Conservation (phyloP, 305 asterid genomes). For the Rubia tinctorum region DNA sequence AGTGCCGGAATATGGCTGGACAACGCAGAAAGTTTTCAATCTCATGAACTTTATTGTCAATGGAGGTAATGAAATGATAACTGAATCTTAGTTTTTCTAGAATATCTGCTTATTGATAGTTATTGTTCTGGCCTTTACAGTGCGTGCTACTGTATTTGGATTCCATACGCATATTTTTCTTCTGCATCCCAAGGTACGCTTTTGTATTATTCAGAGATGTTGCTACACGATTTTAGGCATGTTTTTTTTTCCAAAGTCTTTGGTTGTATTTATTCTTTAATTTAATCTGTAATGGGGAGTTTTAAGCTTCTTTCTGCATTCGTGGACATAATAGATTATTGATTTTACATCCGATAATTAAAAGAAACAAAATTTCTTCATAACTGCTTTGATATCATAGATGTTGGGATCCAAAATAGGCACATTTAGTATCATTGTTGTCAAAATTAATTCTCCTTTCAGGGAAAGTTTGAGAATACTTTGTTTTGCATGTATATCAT, state of each 20-base stretch:
- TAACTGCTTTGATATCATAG: neutral
- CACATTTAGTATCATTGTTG: neutral
- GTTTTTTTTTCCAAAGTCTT: neutral
- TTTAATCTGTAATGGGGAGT: neutral
- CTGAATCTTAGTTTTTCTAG: conserved; percentile 14
- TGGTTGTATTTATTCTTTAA: neutral
- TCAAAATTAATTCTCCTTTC: neutral
- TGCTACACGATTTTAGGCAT: neutral
- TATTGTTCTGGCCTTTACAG: conserved; percentile 39
- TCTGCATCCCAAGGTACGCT: conserved; percentile 78
- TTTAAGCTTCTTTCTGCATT: neutral
- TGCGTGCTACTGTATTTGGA: conserved; percentile 82
- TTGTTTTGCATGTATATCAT: neutral
- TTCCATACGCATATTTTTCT: conserved; percentile 72
- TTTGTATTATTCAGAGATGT: neutral
- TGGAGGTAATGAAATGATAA: conserved; percentile 63
- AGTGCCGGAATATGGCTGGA: conserved; percentile 99
- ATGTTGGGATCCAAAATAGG: neutral
- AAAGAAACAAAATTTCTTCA: neutral
- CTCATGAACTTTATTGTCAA: conserved; percentile 93
- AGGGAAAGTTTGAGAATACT: neutral
- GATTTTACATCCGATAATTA: neutral
- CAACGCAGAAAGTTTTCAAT: conserved; percentile 97
- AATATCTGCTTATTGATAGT: conserved; percentile 16
- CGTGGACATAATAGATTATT: neutral